phyloP scores from a whole-genome alignment of 345 rosid genomes.

The Hypericum androsaemum region DNA sequence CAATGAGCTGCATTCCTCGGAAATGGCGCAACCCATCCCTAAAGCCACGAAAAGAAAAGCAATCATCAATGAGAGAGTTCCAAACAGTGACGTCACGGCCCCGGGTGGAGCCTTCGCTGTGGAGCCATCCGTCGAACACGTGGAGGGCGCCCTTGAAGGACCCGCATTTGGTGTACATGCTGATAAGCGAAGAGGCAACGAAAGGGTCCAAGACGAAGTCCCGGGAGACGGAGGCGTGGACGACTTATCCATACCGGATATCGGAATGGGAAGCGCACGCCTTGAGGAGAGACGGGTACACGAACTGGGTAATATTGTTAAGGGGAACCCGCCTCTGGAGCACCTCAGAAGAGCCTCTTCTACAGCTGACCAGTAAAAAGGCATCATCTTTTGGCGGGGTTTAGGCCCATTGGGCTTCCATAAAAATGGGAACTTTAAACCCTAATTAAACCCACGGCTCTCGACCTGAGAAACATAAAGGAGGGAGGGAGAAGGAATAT shows the following conservation, averaged over 20 bases:
- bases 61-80: conserved; percentile 64
- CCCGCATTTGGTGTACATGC: conserved; percentile 55
- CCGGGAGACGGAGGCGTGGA: conserved; percentile 39
- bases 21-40: conserved; percentile 40
- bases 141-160: conserved; percentile 41
- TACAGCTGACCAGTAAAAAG: conserved; percentile 30
- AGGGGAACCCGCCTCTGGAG: conserved; percentile 19
- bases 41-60: conserved; percentile 31
- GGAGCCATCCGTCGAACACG: conserved; percentile 55
- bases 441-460: too few species aligned
- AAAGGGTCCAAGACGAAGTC: conserved; percentile 44
- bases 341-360: conserved; percentile 36
- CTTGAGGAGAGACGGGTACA: conserved; percentile 60
- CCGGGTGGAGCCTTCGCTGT: conserved; percentile 14
- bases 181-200: conserved; percentile 52
- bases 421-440: too few species aligned
- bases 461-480: too few species aligned
- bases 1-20: conserved; percentile 40
- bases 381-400: too few species aligned
- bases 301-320: conserved; percentile 31
- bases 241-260: conserved; percentile 37
- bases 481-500: too few species aligned
- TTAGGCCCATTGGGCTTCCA: too few species aligned
- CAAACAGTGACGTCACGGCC: conserved; percentile 50
- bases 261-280: conserved; percentile 42